phyloP scores from a whole-genome alignment of 2,329 filamentous ascomycete genomes.

The Epichloe festucae region DNA sequence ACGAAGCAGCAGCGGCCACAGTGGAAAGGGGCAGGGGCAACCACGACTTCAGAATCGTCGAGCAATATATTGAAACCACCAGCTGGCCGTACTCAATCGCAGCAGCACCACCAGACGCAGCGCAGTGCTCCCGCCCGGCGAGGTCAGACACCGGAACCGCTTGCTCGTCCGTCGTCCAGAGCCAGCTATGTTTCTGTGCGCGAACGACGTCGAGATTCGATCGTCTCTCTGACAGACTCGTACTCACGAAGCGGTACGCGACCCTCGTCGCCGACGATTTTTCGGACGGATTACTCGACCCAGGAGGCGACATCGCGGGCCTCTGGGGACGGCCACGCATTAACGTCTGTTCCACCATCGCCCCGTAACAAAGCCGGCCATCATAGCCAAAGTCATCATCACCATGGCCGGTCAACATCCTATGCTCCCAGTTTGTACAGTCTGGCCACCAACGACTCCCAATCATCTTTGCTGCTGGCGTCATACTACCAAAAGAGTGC shows the following conservation, averaged over 20 bases:
- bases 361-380: constrained; percentile 8
- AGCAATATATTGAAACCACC: constrained; percentile 2
- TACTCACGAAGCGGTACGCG: constrained; percentile 35
- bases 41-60: not conserved
- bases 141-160: constrained; percentile 15
- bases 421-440: constrained; percentile 47
- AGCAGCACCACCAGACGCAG: constrained; percentile 4
- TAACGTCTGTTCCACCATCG: constrained; percentile 11
- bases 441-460: constrained; percentile 41
- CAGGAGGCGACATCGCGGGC: constrained; percentile 12
- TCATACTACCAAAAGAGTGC: constrained; percentile 35
- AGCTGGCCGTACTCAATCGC: constrained; percentile 4
- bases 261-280: constrained; percentile 30
- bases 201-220: constrained; percentile 37
- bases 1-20: constrained; percentile 14
- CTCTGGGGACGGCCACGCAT: constrained; percentile 7
- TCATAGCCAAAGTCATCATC: not conserved
- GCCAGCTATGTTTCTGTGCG: constrained; percentile 37
- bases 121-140: not conserved
- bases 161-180: constrained; percentile 29
- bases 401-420: constrained; percentile 14
- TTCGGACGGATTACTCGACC: constrained; percentile 13
- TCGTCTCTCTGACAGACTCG: constrained; percentile 43
- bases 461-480: constrained; percentile 38
- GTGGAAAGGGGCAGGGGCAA: constrained; percentile 11